Evolutionary conservation across 768 basidiomycete species (phyloP), one percentile per base, ranked within the genome.

Genomic region (Leccinellum rugosiceps): DNA sequence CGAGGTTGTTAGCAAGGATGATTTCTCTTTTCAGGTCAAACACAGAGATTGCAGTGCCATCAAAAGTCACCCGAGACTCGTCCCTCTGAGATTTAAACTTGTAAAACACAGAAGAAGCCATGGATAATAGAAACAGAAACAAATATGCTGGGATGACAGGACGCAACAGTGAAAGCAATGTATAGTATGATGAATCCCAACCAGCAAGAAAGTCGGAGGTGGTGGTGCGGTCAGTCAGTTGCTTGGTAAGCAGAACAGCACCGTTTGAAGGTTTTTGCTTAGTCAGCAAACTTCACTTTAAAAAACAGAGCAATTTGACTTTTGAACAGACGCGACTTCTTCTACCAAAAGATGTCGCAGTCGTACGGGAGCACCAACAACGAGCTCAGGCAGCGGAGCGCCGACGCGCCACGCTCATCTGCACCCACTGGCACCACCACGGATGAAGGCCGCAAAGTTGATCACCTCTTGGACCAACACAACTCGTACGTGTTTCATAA

Each of bases 11-110:
- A 71, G 90, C 90, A 68, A 96, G 78, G 68, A 99, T 96, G 71
- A 99, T 92, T 77, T 98, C 97, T 80, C 88, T 92, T 79, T 99
- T 99, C 75, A 99, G 80, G 76, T 99, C 97, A 80, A 98, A 98
- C 65, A 98, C 94, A 69, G 94, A 94, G 70, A 99, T 98, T 61
- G 94, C 93, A 64, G 96, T 98, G 68, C 97, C 97, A 72, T 99
- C 96, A 79, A 99, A 98, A 53, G 92, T 88, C 74, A 99, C 87
- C 71, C 94, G 81, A 57, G 94, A 94, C 76, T 98, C 96, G 78
- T 91, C 87, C 78, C 83, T 92, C 73, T 92, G 88, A 64, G 94
- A 94, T 74, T 87, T 92, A 87, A 97, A 99, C 77, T 89, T 90
- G 86, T 96, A 98, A 78, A 94, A 97, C 72, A 98, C 93, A 76